These are phyloP conservation scores for Chara braunii DNA, from an alignment of 139 green algal species.

Conservation along the genomic window DNA sequence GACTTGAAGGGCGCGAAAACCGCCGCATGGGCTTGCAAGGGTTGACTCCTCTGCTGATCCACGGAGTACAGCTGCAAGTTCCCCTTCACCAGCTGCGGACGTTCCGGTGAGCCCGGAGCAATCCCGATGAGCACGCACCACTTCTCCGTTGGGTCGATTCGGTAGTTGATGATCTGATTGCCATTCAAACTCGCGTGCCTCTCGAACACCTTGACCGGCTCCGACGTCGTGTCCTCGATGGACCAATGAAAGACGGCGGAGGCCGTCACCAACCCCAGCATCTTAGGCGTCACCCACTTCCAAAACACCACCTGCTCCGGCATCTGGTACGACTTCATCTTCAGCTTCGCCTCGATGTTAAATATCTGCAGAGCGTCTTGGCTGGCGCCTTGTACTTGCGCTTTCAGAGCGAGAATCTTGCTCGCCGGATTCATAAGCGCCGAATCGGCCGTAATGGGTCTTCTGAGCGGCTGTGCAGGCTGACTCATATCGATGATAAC, in stretches of 20 bases:
- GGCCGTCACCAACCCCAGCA: slow-evolving; percentile 86
- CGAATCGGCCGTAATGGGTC: slow-evolving; percentile 92
- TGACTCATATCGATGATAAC: slow-evolving; percentile 87
- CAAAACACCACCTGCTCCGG: slow-evolving; percentile 85
- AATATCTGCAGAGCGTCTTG: slow-evolving; percentile 88
- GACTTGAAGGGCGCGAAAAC: slow-evolving; percentile 80
- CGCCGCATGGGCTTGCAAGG: slow-evolving; percentile 91
- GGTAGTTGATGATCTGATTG: slow-evolving; percentile 98
- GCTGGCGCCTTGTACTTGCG: slow-evolving; percentile 39
- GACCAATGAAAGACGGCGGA: slow-evolving; percentile 93
- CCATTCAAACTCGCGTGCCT: slow-evolving; percentile 82
- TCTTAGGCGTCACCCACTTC: slow-evolving; percentile 84
- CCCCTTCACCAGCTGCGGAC: slow-evolving; percentile 90
- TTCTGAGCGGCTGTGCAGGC: slow-evolving; percentile 63
- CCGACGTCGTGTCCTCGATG: slow-evolving; percentile 75
- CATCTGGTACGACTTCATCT: slow-evolving; percentile 94
- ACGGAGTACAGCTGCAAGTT: slow-evolving; percentile 98
- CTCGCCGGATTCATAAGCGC: slow-evolving; percentile 89
- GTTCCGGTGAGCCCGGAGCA: slow-evolving; percentile 72
- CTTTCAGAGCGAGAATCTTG: slow-evolving; percentile 94
- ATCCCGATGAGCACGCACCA: slow-evolving; percentile 98
- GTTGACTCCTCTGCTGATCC: slow-evolving; percentile 89
- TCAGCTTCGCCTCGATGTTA: slow-evolving; percentile 96
- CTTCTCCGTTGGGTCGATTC: slow-evolving; percentile 73
- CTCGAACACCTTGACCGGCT: slow-evolving; percentile 92